These are phyloP conservation scores for Plasmodium reichenowi DNA, from an alignment of 169 alveolate species.

Conservation along the genomic window DNA sequence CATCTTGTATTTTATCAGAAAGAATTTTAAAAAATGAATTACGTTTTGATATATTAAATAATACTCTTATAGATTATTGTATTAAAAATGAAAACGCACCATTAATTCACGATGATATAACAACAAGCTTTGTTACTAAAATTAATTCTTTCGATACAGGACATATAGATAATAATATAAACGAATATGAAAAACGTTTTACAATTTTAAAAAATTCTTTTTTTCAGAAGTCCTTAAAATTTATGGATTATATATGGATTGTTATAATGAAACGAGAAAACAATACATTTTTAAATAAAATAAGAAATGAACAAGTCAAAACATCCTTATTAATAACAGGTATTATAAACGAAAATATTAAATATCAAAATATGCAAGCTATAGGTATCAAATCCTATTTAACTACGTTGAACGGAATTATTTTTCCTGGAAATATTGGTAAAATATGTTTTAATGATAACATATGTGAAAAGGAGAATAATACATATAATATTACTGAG, in stretches of 20 bases:
- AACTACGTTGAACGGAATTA: background rate
- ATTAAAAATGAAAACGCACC: conserved; percentile 13
- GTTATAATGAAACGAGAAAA: conserved; percentile 1
- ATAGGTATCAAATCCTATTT: conserved; percentile 19
- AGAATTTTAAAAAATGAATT: conserved; percentile 31
- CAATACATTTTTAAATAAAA: background rate
- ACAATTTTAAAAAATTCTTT: conserved; percentile 1
- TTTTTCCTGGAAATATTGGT: background rate
- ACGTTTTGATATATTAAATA: conserved; percentile 14
- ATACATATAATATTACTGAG: conserved; percentile 13
- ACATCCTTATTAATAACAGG: conserved; percentile 8
- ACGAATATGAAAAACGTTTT: conserved; percentile 8
- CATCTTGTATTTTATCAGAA: conserved; percentile 35
- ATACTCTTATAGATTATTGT: conserved; percentile 25
- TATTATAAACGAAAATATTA: conserved; percentile 10
- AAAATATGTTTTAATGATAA: conserved; percentile 22
- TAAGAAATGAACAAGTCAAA: background rate
- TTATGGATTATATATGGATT: conserved; percentile 39
- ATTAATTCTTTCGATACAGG: conserved; percentile 12
- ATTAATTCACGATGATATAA: background rate
- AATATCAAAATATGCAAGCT: background rate
- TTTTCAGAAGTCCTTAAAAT: background rate
- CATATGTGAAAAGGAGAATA: background rate
- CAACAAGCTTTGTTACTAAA: background rate
- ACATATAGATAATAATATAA: conserved; percentile 3